Percentiles rank a stretch among this genome's conserved stretches.
phyloP scores from a whole-genome alignment of 2,329 filamentous ascomycete species.

The Sporothrix sp. region DNA sequence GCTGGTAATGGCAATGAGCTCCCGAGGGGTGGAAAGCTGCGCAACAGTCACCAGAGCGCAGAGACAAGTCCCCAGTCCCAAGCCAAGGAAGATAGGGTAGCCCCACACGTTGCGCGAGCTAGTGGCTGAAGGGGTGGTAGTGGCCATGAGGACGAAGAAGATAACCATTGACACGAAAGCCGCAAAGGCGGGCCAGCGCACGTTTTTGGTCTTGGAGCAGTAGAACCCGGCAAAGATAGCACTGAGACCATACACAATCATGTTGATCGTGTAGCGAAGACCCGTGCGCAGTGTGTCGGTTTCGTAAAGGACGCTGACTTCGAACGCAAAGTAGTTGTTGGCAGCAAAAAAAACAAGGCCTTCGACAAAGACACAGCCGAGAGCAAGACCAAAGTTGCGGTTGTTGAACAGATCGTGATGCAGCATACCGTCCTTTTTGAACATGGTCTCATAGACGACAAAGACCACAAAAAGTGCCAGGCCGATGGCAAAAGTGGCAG shows the following conservation, averaged over 20 bases:
- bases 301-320: slow-evolving; percentile 29
- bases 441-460: slow-evolving; percentile 26
- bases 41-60: slow-evolving; percentile 19
- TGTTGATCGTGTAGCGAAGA: slow-evolving; percentile 26
- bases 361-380: slow-evolving; percentile 29
- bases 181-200: slow-evolving; percentile 21
- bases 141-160: slow-evolving; percentile 25
- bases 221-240: slow-evolving; percentile 25
- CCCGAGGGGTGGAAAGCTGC: slow-evolving; percentile 29
- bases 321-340: slow-evolving; percentile 35
- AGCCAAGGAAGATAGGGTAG: slow-evolving; percentile 21
- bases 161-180: slow-evolving; percentile 23
- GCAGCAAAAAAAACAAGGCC: slow-evolving; percentile 31
- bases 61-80: slow-evolving; percentile 9
- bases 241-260: slow-evolving; percentile 24
- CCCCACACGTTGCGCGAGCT: slow-evolving; percentile 25
- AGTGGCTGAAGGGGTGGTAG: slow-evolving; percentile 14
- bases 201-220: slow-evolving; percentile 22
- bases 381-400: slow-evolving; percentile 29
- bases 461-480: slow-evolving; percentile 22
- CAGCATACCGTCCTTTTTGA: slow-evolving; percentile 32
- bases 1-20: slow-evolving; percentile 25
- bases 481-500: slow-evolving; percentile 28
- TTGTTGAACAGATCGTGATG: slow-evolving; percentile 30
- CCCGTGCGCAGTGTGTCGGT: slow-evolving; percentile 24